phyloP scores from a whole-genome alignment of 495 filamentous ascomycete genomes.

The Aspergillus ellipticus region DNA sequence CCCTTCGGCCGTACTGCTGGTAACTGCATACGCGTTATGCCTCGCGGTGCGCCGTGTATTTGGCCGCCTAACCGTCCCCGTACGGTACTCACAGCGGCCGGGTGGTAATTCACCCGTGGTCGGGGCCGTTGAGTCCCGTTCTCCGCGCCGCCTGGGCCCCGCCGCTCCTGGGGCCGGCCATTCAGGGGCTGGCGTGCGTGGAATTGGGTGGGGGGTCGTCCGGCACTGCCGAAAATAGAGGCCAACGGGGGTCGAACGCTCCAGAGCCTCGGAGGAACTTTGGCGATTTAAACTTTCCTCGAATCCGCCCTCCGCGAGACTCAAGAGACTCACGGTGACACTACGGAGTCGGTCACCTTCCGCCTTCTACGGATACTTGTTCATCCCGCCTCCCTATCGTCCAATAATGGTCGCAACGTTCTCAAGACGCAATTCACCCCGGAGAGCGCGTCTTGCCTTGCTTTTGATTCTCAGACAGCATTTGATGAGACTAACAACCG shows the following conservation, averaged over 20 bases:
- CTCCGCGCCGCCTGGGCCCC: conserved; percentile 1
- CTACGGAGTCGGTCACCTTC: too few species aligned
- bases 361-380: too few species aligned
- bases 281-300: not conserved
- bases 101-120: not conserved
- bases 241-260: conserved; percentile 2
- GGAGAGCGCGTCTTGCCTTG: too few species aligned
- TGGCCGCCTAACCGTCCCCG: not conserved
- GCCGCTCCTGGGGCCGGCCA: not conserved
- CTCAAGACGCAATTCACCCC: too few species aligned
- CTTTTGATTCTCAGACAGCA: too few species aligned
- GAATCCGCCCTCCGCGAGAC: not conserved
- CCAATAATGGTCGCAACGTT: too few species aligned
- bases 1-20: not conserved
- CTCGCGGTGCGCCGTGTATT: not conserved
- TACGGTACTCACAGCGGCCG: not conserved
- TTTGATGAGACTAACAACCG: too few species aligned
- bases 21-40: not conserved
- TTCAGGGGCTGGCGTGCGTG: not conserved
- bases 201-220: not conserved
- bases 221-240: conserved; percentile 9
- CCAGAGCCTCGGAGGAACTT: not conserved
- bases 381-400: too few species aligned
- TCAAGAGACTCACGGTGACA: too few species aligned
- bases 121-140: conserved; percentile 5